Base-by-base conservation (phyloP, 2,329 filamentous ascomycete species). In the Alternaria novae-zelandiae region DNA sequence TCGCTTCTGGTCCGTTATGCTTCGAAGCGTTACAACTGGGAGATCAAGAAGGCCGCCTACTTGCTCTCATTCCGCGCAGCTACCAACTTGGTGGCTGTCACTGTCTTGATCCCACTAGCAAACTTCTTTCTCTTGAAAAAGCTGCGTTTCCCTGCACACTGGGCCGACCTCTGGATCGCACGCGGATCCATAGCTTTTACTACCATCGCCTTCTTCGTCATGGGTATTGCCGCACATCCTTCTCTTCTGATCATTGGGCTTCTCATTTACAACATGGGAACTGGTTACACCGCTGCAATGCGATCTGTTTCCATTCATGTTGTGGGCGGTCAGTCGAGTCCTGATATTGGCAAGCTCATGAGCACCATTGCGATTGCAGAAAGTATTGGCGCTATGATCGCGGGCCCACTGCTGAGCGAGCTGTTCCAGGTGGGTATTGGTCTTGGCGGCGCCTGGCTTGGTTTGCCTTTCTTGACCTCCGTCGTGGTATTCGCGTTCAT, bases 1-100 rank as follows among this genome's bases (percentile, higher is more conserved):
- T 82, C 79, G 65, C 79, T 86, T 57, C 70, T 86, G 13, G 78
- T 85, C n/a, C 83, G 84, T 61, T 86, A 86, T 68, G 82, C 85
- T 17, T 86, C 84, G 1, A 83, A 82, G n/a, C 78, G 84, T 23
- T 86, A 85, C 59, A 69, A 72, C 23, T 86, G 84, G 82, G 80
- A 81, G 32, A 76, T 86, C 17, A 82, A 83, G 58, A 72, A 78
- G 49, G 77, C 77, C 10, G 72, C 75, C 11, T 78, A 78, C 41
- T 71, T 85, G 20, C 76, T 83, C 5, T 83, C 83, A 0, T 79
- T 84, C 54, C 82, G 83, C 61, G 82, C 83, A 3, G 82, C 80
- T 3, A 78, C 84, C 9, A 84, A 83, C 32, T 81, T 86, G 6
- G 77, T 83, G 4, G 74, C 85, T 3, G 81, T 86, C n/a, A 73